Evolutionary conservation across 2,329 filamentous ascomycete species (phyloP).

Genomic region (Diaporthe citri): DNA sequence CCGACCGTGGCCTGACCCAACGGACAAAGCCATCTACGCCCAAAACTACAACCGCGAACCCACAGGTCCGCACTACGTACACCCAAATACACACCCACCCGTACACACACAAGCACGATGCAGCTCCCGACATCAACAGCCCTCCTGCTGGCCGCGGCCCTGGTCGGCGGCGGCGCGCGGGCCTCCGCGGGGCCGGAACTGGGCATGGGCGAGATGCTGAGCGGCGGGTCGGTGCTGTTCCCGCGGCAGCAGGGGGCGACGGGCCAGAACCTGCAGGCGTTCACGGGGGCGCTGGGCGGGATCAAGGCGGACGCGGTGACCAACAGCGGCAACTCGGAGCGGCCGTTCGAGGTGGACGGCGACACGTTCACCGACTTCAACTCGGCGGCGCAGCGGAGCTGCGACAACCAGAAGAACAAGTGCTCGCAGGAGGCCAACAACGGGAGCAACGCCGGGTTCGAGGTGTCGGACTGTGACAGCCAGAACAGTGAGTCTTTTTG

Average conservation of each 20-base stretch:
- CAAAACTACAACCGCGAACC: not conserved
- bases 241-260: conserved; percentile 46
- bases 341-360: conserved; percentile 58
- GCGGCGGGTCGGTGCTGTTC: conserved; percentile 51
- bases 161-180: not conserved
- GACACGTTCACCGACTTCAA: conserved; percentile 60
- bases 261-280: conserved; percentile 56
- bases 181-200: conserved; percentile 44
- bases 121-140: conserved; percentile 8
- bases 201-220: conserved; percentile 48
- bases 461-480: conserved; percentile 59
- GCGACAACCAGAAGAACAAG: conserved; percentile 63
- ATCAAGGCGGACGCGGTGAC: conserved; percentile 54
- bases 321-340: conserved; percentile 53
- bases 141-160: conserved; percentile 27
- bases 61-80: not conserved
- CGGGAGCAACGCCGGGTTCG: conserved; percentile 46
- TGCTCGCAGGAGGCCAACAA: conserved; percentile 59
- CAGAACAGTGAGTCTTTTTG: conserved; percentile 56
- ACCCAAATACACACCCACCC: not conserved
- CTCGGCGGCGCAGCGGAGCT: conserved; percentile 57
- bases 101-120: not conserved
- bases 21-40: not conserved
- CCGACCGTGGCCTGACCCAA: not conserved
- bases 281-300: conserved; percentile 56